Conservation (phyloP, 2,329 filamentous ascomycete genomes). For the Botryotinia calthae region DNA sequence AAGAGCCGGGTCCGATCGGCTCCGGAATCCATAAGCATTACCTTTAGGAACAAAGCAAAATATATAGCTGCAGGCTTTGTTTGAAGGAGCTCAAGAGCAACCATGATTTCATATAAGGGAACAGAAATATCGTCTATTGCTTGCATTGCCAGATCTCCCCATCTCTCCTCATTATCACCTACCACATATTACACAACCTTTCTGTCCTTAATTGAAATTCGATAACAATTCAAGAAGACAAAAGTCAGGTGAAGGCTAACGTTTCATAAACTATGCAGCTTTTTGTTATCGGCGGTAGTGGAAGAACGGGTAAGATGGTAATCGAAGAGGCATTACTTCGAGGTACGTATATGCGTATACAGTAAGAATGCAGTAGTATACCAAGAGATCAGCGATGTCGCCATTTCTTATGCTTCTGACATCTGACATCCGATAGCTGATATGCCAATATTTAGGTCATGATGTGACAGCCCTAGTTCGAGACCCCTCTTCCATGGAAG, state of each 20-base stretch:
- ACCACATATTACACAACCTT: not conserved
- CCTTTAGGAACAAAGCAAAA: not conserved
- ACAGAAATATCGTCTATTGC: not conserved
- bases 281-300: conserved; percentile 47
- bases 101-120: not conserved
- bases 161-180: not conserved
- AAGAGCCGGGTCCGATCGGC: conserved; percentile 10
- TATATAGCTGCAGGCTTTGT: not conserved
- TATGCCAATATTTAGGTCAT: conserved; percentile 35
- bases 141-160: not conserved
- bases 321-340: conserved; percentile 40
- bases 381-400: not conserved
- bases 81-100: not conserved
- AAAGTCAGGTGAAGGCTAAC: not conserved
- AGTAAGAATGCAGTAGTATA: conserved; percentile 6
- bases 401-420: not conserved
- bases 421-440: not conserved
- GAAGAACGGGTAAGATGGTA: conserved; percentile 47
- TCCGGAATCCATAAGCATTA: not conserved
- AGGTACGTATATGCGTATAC: conserved; percentile 11
- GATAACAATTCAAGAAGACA: not conserved
- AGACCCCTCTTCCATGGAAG: conserved; percentile 38
- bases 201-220: not conserved
- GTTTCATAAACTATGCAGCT: conserved; percentile 32
- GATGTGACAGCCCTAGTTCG: conserved; percentile 48